Evolutionary conservation across 768 basidiomycete genomes (phyloP).

Genomic region (Aureoboletus auriporus): DNA sequence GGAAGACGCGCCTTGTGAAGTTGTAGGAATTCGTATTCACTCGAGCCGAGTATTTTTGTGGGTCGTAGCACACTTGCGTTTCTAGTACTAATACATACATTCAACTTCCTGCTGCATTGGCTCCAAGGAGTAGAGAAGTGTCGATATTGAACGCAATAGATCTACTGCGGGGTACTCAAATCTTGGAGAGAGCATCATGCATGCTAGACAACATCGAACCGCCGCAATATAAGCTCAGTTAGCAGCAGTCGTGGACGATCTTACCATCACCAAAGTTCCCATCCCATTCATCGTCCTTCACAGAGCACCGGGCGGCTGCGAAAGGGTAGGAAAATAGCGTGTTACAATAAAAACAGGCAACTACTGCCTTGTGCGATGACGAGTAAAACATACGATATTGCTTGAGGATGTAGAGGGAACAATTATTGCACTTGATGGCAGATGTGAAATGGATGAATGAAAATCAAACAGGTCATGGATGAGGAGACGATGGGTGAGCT

Average conservation of each 20-base stretch:
- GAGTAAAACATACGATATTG: constrained; percentile 29
- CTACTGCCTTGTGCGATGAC: constrained; percentile 13
- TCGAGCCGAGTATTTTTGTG: not conserved
- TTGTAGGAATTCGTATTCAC: not conserved
- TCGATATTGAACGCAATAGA: constrained; percentile 5
- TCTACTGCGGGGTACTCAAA: constrained; percentile 13
- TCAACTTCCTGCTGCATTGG: constrained; percentile 2
- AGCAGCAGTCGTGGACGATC: not conserved
- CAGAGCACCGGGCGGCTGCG: constrained; percentile 11
- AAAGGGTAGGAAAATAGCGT: constrained; percentile 10
- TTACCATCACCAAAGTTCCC: constrained; percentile 11
- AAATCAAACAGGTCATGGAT: constrained; percentile 26
- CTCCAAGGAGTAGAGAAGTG: constrained; percentile 1
- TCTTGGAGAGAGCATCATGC: not conserved
- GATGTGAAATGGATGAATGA: constrained; percentile 16
- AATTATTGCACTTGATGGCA: constrained; percentile 28
- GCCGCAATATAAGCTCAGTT: not conserved
- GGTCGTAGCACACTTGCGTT: not conserved
- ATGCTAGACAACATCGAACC: not conserved
- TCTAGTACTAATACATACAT: constrained; percentile 14
- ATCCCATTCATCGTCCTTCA: constrained; percentile 3
- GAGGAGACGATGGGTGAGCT: constrained; percentile 26
- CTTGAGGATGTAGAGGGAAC: constrained; percentile 24
- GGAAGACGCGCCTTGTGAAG: constrained; percentile 38
- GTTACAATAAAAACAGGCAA: constrained; percentile 19